phyloP scores from a whole-genome alignment of 2,329 filamentous ascomycete species.

The Venturia aucupariae region DNA sequence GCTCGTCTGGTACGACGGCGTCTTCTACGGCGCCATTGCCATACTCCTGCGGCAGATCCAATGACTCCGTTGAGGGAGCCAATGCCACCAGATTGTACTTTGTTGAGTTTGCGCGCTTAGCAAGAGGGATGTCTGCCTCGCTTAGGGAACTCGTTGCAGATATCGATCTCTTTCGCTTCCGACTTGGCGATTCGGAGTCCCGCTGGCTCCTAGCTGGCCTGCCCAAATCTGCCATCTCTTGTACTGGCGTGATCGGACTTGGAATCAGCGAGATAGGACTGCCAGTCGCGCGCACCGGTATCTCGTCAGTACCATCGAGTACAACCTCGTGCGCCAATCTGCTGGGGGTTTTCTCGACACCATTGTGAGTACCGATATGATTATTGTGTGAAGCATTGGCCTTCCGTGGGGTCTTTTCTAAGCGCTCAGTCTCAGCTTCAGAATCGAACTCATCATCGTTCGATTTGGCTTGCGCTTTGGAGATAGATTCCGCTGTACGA shows the following conservation, averaged over 20 bases:
- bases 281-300: neutral
- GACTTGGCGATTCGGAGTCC: slow-evolving; percentile 10
- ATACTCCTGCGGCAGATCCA: neutral
- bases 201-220: neutral
- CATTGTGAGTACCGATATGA: slow-evolving; percentile 19
- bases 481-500: slow-evolving; percentile 23
- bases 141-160: slow-evolving; percentile 30
- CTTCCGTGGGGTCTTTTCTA: slow-evolving; percentile 77
- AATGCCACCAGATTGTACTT: slow-evolving; percentile 22
- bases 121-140: slow-evolving; percentile 26
- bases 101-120: slow-evolving; percentile 25
- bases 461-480: slow-evolving; percentile 19
- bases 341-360: slow-evolving; percentile 62
- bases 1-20: slow-evolving; percentile 21
- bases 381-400: slow-evolving; percentile 30
- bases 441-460: slow-evolving; percentile 49
- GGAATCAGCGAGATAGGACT: neutral
- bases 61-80: slow-evolving; percentile 26
- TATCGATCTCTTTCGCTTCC: slow-evolving; percentile 38
- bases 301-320: neutral
- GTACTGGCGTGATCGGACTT: neutral
- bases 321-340: slow-evolving; percentile 56
- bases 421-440: slow-evolving; percentile 87
- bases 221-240: neutral
- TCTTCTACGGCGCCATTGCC: slow-evolving; percentile 23